A percentile compares a stretch with the other conserved stretches of the same genome.
phyloP scores from a whole-genome alignment of 2,329 filamentous ascomycete genomes.

The Clarireedia hainanense region DNA sequence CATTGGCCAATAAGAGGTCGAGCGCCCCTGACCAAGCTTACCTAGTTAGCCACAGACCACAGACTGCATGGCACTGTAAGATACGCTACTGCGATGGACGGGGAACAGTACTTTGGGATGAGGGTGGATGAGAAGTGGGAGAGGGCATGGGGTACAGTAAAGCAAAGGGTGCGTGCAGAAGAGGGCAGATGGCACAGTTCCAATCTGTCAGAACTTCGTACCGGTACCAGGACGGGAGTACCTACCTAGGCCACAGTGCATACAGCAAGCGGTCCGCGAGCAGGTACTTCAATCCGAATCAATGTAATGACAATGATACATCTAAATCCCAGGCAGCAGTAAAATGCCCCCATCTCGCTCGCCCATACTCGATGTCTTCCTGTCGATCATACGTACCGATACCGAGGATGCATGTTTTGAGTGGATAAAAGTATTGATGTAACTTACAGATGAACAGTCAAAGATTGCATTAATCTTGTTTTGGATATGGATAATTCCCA shows the following conservation, averaged over 20 bases:
- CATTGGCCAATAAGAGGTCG: neutral
- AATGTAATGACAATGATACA: neutral
- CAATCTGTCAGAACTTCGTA: no score
- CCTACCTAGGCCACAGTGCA: no score
- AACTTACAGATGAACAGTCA: neutral
- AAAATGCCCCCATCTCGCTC: neutral
- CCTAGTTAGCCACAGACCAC: neutral
- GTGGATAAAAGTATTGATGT: constrained; percentile 4
- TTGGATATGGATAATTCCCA: neutral
- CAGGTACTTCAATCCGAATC: no score
- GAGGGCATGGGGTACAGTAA: no score
- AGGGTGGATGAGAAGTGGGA: no score
- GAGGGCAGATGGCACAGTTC: no score
- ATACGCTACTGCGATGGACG: no score
- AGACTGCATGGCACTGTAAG: neutral
- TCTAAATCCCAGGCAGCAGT: neutral
- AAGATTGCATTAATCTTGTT: neutral
- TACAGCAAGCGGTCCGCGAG: no score
- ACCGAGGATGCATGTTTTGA: neutral
- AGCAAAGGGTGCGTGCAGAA: no score
- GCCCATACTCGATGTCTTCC: neutral
- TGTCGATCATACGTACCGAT: neutral
- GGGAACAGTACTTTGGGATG: no score
- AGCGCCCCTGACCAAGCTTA: neutral
- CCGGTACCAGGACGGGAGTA: no score